Evolutionary conservation across 768 basidiomycete species (phyloP), one percentile per base, ranked within the genome.

Genomic region (Suillus cothurnatus): DNA sequence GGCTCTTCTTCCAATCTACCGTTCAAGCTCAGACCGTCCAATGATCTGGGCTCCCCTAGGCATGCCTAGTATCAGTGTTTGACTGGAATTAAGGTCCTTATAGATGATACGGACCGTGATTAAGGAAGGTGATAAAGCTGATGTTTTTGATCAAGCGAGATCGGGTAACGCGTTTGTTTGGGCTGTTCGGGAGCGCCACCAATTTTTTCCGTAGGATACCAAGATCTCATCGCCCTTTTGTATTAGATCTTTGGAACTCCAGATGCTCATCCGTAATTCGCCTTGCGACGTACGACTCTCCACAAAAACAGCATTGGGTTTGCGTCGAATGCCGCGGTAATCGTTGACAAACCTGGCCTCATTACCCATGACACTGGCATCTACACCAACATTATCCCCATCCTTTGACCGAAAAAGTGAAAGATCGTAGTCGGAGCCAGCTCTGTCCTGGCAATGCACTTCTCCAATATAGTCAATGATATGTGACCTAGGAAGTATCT

Each of bases 341-440:
- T 97, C 95, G 70, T 97, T 97, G 65, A 94, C 82, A 73, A 97
- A 95, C 71, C 95, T 81, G 1, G 90, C 90, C 75, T 95, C 93
- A 77, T 96, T 97, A 34, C 95, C 95, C 81, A 85, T 85, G 3
- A 52, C 69, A 34, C 81, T 80, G 23, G 94, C 94, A 73, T 97
- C 95, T 47, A 92, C 81, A 1, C 94, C 95, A 23, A 95, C 84
- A 71, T 81, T 89, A 47, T 84, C 72, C 9, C 86, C 86, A 61
- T 82, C 80, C 64, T 80, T 77, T 59, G 83, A 78, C 41, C 88
- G 89, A 73, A 85, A 81, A n/a, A 97, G 82, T 17, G 89, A 94
- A 31, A 97, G 80, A 76, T 97, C 95, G 73, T 97, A 97, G 76
- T 96, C 89, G n/a, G 91, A 91, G 38, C 83, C 77, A 31, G 81